Evolutionary conservation across 768 basidiomycete species (phyloP).

Genomic region (Rhizopogon salebrosus): DNA sequence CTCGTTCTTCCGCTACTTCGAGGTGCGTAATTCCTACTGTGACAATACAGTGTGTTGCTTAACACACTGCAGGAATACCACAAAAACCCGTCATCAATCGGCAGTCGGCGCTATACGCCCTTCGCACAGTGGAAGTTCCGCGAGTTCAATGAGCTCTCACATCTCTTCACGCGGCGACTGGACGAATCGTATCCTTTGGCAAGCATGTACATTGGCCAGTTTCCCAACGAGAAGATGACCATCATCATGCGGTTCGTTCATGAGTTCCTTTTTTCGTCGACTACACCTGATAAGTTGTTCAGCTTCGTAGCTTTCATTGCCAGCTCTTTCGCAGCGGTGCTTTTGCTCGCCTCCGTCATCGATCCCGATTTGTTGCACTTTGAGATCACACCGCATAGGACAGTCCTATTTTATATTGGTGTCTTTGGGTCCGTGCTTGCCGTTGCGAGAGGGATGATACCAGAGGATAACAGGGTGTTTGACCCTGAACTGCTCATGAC

Average conservation of each 20-base stretch:
- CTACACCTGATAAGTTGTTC: background rate
- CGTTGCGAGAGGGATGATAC: conserved; percentile 91
- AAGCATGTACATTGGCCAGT: conserved; percentile 95
- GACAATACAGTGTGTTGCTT: background rate
- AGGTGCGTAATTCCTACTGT: conserved; percentile 47
- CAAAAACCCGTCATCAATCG: conserved; percentile 95
- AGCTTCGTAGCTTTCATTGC: conserved; percentile 96
- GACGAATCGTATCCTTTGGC: conserved; percentile 87
- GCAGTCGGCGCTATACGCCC: conserved; percentile 87
- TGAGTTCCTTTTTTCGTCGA: background rate
- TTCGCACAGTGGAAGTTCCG: conserved; percentile 98
- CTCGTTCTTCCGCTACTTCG: conserved; percentile 99
- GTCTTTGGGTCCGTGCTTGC: conserved; percentile 87
- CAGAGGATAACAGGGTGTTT: conserved; percentile 89
- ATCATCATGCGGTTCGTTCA: conserved; percentile 77
- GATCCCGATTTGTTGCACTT: conserved; percentile 94
- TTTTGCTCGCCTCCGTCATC: conserved; percentile 84
- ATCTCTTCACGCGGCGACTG: conserved; percentile 82
- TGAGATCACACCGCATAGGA: conserved; percentile 90
- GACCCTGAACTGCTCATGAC: conserved; percentile 92
- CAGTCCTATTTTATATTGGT: conserved; percentile 88
- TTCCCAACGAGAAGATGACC: conserved; percentile 91
- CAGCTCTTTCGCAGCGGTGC: conserved; percentile 94
- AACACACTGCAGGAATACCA: conserved; percentile 80
- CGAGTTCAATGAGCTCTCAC: conserved; percentile 97